Evolutionary conservation across 169 alveolate species (phyloP), one percentile per base, ranked within the genome.

Genomic region (Plasmodium malariae): DNA sequence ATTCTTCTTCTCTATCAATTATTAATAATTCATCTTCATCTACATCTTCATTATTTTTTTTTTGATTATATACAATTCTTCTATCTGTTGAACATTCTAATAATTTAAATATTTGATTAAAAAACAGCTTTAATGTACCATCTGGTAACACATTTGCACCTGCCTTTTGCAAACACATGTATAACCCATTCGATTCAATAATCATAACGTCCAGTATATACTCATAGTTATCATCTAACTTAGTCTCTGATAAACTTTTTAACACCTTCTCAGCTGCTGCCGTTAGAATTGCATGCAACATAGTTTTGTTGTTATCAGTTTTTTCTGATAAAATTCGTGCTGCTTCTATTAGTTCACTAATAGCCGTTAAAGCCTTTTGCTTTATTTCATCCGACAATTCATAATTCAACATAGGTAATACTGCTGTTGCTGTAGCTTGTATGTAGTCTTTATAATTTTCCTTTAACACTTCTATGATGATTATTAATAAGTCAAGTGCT

Each of bases 291-390:
- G 93, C 96, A 59, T 83, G 74, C 24, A 94, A 70, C 92, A 95
- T 57, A 28, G 93, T 93, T 71, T 70, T 92, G 30, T 88, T 43
- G 14, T 93, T 88, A 40, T 92, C 94, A 12, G 87, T 87, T 87
- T 92, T 89, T 40, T 94, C 95, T 14, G 93, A 49, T 19, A 93
- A 89, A 6, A 92, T 65, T 60, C 86, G 62, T 36, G 96, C 92
- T 34, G 97, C 97, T n/a, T 88, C 94, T 32, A 96, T 94, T 65
- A 96, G 87, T n/a, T 94, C 85, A 36, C 97, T 96, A 89, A 95
- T 83, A 4, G 98, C 96, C 12, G 85, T 78, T 32, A 96, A 88
- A 14, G 98, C 95, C 83, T 80, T 92, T 85, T 94, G 93, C 74
- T 93, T 94, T 62, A 96, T 69, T n/a, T 95, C 97, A 51, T 93